Base-by-base conservation (phyloP, 2,329 filamentous ascomycete species). In the Pseudogymnoascus sp. region DNA sequence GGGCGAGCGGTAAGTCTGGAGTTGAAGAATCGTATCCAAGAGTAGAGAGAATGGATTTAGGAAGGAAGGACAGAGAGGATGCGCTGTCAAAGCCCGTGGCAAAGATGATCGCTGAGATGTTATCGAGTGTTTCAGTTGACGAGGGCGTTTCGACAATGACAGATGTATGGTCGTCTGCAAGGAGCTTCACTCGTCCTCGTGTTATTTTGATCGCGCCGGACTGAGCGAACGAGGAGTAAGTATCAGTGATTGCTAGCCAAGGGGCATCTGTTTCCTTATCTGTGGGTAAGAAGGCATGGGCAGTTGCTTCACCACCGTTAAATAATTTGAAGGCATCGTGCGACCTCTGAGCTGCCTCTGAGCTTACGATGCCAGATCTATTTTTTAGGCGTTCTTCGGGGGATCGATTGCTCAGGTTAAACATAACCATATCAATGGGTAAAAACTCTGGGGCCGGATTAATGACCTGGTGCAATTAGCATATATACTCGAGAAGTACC, bases 71-170 rank as follows among this genome's bases (percentile, higher is more conserved):
- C 9, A 95, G 74, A 0, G 87, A 86, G 0, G 81, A 76, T 0
- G 83, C 80, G 0, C 88, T 81, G 4, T 86, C 83, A 71, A 90
- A 96, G 1, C 91, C 91, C 0, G 89, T 93, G 0, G 90, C 90
- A 17, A 91, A 80, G 1, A 96, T 79, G 10, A 95, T 80, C 0
- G 86, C 88, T 0, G 82, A 83, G 31, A 93, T 75, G 60, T 87
- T 77, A 0, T 80, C 71, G 2, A 91, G 73, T 28, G 53, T 74
- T 68, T 10, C 70, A 65, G 71, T 1, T 23, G 59, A 36, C 13
- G 59, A 1, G 67, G 65, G 0, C 70, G 69, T 40, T 42, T 62
- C 44, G 10, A 36, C 19, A 35, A 62, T 35, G 47, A 57, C 47
- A 31, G 47, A 57, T 57, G 26, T 19, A 11, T 57, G 10, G 26